These are phyloP conservation scores for Clitopilus passeckerianus DNA, from an alignment of 768 basidiomycete genomes.

Conservation along the genomic window DNA sequence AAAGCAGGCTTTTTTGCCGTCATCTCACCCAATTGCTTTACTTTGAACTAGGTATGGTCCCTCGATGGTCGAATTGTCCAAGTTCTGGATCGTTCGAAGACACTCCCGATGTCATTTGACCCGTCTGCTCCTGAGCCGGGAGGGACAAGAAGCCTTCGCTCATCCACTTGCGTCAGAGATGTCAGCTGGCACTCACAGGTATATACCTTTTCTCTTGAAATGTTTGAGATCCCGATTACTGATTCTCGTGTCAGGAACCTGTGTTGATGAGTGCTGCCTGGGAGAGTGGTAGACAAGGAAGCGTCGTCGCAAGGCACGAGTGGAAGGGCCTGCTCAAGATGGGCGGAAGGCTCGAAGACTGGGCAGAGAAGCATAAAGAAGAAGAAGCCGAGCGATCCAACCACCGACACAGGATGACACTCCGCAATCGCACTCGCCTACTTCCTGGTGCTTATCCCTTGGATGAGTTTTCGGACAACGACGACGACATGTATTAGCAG, in stretches of 20 bases:
- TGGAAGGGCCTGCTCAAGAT: slow-evolving; percentile 91
- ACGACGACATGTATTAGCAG: slow-evolving; percentile 1
- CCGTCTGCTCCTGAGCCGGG: slow-evolving; percentile 59
- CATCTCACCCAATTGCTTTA: neutral
- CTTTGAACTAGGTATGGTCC: slow-evolving; percentile 77
- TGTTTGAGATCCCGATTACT: neutral
- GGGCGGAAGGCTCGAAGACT: slow-evolving; percentile 64
- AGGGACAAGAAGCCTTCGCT: slow-evolving; percentile 19
- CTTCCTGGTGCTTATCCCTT: slow-evolving; percentile 18
- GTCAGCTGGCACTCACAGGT: slow-evolving; percentile 93
- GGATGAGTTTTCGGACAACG: slow-evolving; percentile 8
- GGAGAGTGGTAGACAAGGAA: slow-evolving; percentile 62
- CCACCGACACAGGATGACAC: neutral
- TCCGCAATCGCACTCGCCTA: slow-evolving; percentile 1
- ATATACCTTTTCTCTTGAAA: slow-evolving; percentile 7
- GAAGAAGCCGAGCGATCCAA: slow-evolving; percentile 5
- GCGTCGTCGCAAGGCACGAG: slow-evolving; percentile 87
- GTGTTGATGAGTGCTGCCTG: slow-evolving; percentile 91
- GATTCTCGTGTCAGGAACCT: slow-evolving; percentile 53
- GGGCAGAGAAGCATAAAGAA: slow-evolving; percentile 48
- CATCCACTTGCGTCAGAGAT: slow-evolving; percentile 72
- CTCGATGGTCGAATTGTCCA: slow-evolving; percentile 85
- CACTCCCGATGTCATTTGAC: slow-evolving; percentile 65
- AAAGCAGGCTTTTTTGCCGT: neutral
- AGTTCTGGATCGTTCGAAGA: slow-evolving; percentile 75